Evolutionary conservation across 2,329 filamentous ascomycete genomes (phyloP), one percentile per base, ranked within the genome.

Genomic region (Juglanconis sp.): DNA sequence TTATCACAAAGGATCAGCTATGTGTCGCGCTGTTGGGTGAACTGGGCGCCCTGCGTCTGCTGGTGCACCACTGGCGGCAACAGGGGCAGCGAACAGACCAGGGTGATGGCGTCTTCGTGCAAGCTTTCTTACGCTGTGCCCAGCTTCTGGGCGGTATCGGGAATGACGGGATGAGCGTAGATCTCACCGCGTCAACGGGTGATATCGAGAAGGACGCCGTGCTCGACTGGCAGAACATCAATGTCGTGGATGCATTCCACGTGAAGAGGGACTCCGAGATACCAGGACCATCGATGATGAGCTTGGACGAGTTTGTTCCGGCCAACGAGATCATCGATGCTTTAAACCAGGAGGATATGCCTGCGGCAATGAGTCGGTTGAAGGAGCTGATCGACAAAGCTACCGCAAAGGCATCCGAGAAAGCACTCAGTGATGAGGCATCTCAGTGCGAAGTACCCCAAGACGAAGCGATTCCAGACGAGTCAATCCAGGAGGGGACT

Each of bases 1-100:
- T 52, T 2, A 34, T 35, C 7, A 17, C 56, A 3, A 4, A 36
- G 7, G 46, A 38, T n/a, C 24, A 35, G 7, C 36, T 54, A 5
- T 67, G 64, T 38, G 42, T 59, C 8, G 42, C 42, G 3, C 35
- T 66, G 2, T 54, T 68, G 30, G 68, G 61, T 6, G 64, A 68
- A 40, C 62, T 69, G 4, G 68, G 68, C 46, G 62, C 63, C 9
- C 32, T 59, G 30, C 57, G 63, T 34, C 53, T 64, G 13, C 31
- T 64, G 40, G 61, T 61, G 63, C 57, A 64, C 24, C 38, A 54
- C 7, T 55, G 55, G 58, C 24, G 24, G 44, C 44, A 47, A 48
- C 13, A 15, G 11, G 38, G 44, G 13, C 9, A 15, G 4, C 30
- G 7, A 30, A 46, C 30, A 32, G 34, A 24, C n/a, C 36, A 36